Conservation (phyloP, 345 rosid species). For the Gossypium raimondii region DNA sequence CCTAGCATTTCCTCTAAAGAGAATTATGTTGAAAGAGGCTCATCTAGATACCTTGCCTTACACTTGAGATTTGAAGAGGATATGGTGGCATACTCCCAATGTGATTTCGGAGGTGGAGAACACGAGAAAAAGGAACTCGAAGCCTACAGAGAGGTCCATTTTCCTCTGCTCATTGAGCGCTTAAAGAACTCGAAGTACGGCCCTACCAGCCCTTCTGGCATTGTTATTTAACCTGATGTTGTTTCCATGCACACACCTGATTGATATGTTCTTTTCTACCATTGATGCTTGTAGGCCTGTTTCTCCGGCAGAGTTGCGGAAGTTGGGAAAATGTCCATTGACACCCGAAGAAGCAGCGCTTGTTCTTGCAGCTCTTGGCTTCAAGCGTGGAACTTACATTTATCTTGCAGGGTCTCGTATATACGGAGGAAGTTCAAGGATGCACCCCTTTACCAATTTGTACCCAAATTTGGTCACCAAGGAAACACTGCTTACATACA, state of each 20-base stretch:
- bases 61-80: constrained; percentile 93
- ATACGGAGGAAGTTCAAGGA: constrained; percentile 69
- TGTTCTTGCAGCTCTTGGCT: constrained; percentile 78
- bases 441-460: constrained; percentile 62
- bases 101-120: constrained; percentile 88
- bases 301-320: constrained; percentile 55
- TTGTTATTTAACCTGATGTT: background rate
- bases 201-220: constrained; percentile 1
- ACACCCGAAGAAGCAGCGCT: constrained; percentile 97
- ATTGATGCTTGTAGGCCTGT: constrained; percentile 39
- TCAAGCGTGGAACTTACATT: constrained; percentile 57
- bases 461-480: constrained; percentile 84
- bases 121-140: constrained; percentile 65
- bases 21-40: constrained; percentile 26
- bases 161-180: constrained; percentile 73
- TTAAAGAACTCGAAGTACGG: constrained; percentile 55
- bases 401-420: constrained; percentile 83
- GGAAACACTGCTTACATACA: constrained; percentile 73
- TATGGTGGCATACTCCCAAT: constrained; percentile 91
- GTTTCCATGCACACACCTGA: background rate
- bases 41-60: constrained; percentile 64
- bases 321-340: constrained; percentile 77
- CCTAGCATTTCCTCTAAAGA: constrained; percentile 23
- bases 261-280: background rate
- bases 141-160: constrained; percentile 74